Conservation (phyloP, 331 rosid genomes). For the Quercus tomentella region DNA sequence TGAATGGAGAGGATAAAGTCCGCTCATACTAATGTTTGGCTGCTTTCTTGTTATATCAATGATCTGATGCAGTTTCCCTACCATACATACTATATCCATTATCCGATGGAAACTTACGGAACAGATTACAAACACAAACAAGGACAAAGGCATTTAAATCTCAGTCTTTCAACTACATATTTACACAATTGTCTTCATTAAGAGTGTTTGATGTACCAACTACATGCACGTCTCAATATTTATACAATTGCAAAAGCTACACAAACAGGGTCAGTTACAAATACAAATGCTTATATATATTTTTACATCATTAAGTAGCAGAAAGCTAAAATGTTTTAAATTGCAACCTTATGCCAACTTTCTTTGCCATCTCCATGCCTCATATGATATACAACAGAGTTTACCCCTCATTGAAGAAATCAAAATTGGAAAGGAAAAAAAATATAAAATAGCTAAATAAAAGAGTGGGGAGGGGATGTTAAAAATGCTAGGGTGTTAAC, state of each 20-base stretch:
- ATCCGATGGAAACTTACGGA: background rate
- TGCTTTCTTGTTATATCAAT: no score
- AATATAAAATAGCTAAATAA: background rate
- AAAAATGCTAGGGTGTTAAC: slow-evolving; percentile 12
- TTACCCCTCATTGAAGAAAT: slow-evolving; percentile 18
- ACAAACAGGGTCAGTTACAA: slow-evolving; percentile 16
- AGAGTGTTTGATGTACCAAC: background rate
- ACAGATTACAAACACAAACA: background rate
- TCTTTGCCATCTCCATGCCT: slow-evolving; percentile 12
- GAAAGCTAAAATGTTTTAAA: background rate
- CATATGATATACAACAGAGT: slow-evolving; percentile 18
- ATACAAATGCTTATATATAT: background rate
- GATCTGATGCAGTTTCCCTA: no score
- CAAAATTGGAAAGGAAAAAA: slow-evolving; percentile 7
- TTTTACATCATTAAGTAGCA: slow-evolving; percentile 18
- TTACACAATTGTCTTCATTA: background rate
- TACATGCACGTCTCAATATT: background rate
- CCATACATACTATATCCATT: no score
- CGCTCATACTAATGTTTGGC: background rate
- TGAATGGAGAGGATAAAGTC: background rate
- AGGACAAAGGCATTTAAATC: background rate
- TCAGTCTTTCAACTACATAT: background rate
- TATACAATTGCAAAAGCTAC: background rate
- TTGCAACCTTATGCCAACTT: background rate
- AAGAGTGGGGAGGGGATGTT: background rate